These are phyloP conservation scores for Boletus edulis DNA, from an alignment of 768 basidiomycete genomes.

Conservation along the genomic window DNA sequence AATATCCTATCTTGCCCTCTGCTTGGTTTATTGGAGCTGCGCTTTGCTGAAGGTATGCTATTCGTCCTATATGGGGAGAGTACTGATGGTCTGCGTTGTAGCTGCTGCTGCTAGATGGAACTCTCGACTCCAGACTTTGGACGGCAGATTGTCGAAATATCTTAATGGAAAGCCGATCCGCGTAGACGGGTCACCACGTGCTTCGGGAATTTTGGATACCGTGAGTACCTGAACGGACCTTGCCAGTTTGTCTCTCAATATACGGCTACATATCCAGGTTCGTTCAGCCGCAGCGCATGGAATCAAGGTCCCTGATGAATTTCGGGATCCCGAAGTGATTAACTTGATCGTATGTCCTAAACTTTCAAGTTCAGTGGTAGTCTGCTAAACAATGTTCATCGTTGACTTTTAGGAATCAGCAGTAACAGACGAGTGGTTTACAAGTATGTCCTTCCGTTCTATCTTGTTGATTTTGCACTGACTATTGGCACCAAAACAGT, in stretches of 20 bases:
- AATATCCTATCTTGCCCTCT: conserved; percentile 69
- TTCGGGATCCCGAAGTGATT: conserved; percentile 59
- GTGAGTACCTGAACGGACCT: conserved; percentile 29
- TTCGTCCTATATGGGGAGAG: not conserved
- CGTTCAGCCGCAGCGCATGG: conserved; percentile 71
- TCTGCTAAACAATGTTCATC: not conserved
- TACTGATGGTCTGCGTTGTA: conserved; percentile 22
- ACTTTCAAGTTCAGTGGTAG: not conserved
- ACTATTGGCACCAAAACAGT: conserved; percentile 15
- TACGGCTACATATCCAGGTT: conserved; percentile 42
- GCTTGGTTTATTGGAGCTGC: conserved; percentile 56
- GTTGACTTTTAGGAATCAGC: conserved; percentile 54
- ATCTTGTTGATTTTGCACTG: not conserved
- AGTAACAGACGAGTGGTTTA: conserved; percentile 78
- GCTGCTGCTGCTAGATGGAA: conserved; percentile 69
- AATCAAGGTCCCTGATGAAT: conserved; percentile 67
- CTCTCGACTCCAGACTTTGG: conserved; percentile 55
- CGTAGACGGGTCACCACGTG: conserved; percentile 72
- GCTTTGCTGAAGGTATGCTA: conserved; percentile 60
- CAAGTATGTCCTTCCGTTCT: conserved; percentile 37
- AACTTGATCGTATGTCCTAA: conserved; percentile 51
- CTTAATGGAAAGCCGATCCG: conserved; percentile 66
- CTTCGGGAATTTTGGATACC: conserved; percentile 74
- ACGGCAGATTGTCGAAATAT: conserved; percentile 66
- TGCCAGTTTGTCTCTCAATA: not conserved